Percentiles rank a stretch among this genome's conserved stretches.
Evolutionary conservation across 805 yeast species (phyloP).

Genomic region (Scheffersomyces spartinae): DNA sequence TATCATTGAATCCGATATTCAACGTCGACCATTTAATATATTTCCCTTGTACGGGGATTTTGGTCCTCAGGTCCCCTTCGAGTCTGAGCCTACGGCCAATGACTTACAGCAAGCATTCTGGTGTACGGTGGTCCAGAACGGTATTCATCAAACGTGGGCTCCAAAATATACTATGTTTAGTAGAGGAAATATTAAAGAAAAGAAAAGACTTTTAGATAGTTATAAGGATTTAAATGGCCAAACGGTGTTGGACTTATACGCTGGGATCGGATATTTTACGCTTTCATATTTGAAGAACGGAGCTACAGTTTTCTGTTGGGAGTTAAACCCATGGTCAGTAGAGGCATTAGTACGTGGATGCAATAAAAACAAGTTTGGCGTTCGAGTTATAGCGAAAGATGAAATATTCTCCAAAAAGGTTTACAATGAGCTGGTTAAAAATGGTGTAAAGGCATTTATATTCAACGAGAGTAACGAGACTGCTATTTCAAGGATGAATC

Average conservation of each 20-base stretch:
- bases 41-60: slow-evolving; percentile 55
- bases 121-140: slow-evolving; percentile 64
- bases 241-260: slow-evolving; percentile 58
- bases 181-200: slow-evolving; percentile 77
- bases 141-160: slow-evolving; percentile 72
- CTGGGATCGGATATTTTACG: slow-evolving; percentile 82
- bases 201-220: slow-evolving; percentile 45
- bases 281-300: slow-evolving; percentile 48
- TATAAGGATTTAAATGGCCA: slow-evolving; percentile 24
- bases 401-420: slow-evolving; percentile 18
- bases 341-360: slow-evolving; percentile 58
- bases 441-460: slow-evolving; percentile 29
- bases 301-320: slow-evolving; percentile 66
- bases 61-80: too few species aligned
- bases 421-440: slow-evolving; percentile 6
- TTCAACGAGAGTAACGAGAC: slow-evolving; percentile 55
- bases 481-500: slow-evolving; percentile 31
- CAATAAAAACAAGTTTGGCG: slow-evolving; percentile 27
- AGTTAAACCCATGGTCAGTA: slow-evolving; percentile 74
- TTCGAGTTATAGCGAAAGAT: slow-evolving; percentile 15
- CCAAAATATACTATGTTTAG: slow-evolving; percentile 82
- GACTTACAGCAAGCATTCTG: slow-evolving; percentile 53
- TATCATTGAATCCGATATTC: slow-evolving; percentile 39
- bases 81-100: slow-evolving; percentile 11
- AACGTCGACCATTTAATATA: slow-evolving; percentile 57